Base-by-base conservation (phyloP, 768 basidiomycete species). In the Lactarius vividus region DNA sequence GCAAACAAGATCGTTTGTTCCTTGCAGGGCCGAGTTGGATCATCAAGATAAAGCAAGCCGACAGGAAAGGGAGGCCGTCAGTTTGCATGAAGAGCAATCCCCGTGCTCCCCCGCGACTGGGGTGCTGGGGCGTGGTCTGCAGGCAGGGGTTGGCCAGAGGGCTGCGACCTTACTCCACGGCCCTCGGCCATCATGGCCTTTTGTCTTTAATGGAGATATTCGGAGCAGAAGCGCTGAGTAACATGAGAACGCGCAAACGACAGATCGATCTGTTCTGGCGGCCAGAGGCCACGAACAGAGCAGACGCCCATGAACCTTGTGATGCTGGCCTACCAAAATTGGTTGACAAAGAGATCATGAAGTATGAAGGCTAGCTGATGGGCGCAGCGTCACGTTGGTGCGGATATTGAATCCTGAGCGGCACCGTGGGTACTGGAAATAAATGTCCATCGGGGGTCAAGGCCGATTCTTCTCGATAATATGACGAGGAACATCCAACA, bases 331-430 rank as follows among this genome's bases (percentile, higher is more conserved):
- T 59, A 33, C 66, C 42, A 63, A 63, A 63, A 59, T 55, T 9
- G 26, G 57, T 31, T 44, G 57, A 63, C 57, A 54, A 40, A n/a
- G 49, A 63, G 33, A 44, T 55, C 53, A 46, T 29, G 61, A 46
- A 63, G 62, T 42, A 44, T 29, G 52, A 63, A 66, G 61, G 31
- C 57, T 59, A 63, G 61, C 57, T 67, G 66, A 67, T 59, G 66
- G 66, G 66, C 66, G 66, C 66, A 67, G 40, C 57, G 3, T 63
- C 65, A 66, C 31, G 49, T 66, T 63, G 57, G 33, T 42, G 28
- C 57, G 62, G 61, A 33, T 54, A 54, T 66, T 40, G 61, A 66
- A 46, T 57, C 15, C 23, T 37, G 42, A 62, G 40, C 28, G 33
- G 65, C 57, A 52, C 61, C 65, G 65, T 59, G 65, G 46, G 61